Conservation (phyloP, 2,329 filamentous ascomycete genomes). For the Verticillium dahliae region DNA sequence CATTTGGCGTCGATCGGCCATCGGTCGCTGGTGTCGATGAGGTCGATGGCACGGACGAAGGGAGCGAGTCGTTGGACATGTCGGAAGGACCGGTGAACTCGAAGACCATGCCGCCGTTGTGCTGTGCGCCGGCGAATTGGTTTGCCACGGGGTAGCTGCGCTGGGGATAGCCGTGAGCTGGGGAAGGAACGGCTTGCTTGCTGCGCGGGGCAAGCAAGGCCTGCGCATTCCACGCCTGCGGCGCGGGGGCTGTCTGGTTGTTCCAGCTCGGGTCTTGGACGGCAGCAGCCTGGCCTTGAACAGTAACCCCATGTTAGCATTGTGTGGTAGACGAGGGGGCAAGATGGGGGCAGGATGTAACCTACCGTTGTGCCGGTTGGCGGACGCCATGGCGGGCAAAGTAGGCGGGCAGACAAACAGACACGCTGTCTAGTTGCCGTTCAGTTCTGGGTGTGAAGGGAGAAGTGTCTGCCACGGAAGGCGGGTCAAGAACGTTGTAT, state of each 20-base stretch:
- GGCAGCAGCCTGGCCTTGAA: constrained; percentile 7
- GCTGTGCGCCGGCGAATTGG: constrained; percentile 12
- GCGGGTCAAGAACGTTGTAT: not conserved
- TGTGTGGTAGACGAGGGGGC: not conserved
- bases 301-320: constrained; percentile 2
- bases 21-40: constrained; percentile 23
- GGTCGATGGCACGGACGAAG: constrained; percentile 23
- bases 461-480: not conserved
- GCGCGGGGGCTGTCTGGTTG: not conserved
- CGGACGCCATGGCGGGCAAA: constrained; percentile 8
- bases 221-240: constrained; percentile 10
- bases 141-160: constrained; percentile 5
- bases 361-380: constrained; percentile 10
- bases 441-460: not conserved
- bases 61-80: constrained; percentile 17
- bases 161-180: not conserved
- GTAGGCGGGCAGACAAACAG: not conserved
- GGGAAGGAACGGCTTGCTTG: constrained; percentile 4
- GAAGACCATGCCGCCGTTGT: constrained; percentile 29
- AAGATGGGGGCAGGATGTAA: not conserved
- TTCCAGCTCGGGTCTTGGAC: constrained; percentile 1
- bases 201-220: constrained; percentile 9
- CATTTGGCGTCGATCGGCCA: constrained; percentile 7
- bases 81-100: constrained; percentile 33
- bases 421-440: not conserved